These are phyloP conservation scores for Trifolium repens DNA, from an alignment of 306 rosid species.

Conservation along the genomic window DNA sequence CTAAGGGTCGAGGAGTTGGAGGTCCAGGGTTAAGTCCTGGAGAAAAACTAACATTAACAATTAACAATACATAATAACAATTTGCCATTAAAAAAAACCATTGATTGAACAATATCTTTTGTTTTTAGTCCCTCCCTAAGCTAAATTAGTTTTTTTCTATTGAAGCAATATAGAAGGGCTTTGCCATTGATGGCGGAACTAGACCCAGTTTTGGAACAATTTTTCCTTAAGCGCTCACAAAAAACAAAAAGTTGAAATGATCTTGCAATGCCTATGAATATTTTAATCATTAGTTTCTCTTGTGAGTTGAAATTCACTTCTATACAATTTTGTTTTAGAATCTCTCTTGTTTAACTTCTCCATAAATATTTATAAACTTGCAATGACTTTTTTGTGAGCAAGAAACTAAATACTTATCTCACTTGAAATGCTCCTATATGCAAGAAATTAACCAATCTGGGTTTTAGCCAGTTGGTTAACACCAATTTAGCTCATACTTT, in stretches of 20 bases:
- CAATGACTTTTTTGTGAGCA: background rate
- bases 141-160: background rate
- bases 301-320: background rate
- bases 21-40: too few species aligned
- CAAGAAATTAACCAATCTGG: background rate
- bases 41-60: too few species aligned
- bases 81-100: background rate
- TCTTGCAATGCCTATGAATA: background rate
- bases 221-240: background rate
- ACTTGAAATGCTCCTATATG: background rate
- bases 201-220: background rate
- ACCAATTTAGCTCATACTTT: background rate
- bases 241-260: background rate
- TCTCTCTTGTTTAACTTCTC: background rate
- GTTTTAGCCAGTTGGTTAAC: background rate
- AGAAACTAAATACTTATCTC: background rate
- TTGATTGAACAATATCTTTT: background rate
- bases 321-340: background rate
- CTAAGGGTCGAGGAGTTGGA: too few species aligned
- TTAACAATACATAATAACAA: too few species aligned
- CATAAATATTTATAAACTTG: background rate
- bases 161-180: background rate
- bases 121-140: background rate
- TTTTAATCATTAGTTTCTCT: background rate
- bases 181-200: background rate